Percentiles rank a stretch among this genome's conserved stretches.
Evolutionary conservation across 1,284 basidiomycete species (phyloP).

Genomic region (Thecaphora thlaspeos): DNA sequence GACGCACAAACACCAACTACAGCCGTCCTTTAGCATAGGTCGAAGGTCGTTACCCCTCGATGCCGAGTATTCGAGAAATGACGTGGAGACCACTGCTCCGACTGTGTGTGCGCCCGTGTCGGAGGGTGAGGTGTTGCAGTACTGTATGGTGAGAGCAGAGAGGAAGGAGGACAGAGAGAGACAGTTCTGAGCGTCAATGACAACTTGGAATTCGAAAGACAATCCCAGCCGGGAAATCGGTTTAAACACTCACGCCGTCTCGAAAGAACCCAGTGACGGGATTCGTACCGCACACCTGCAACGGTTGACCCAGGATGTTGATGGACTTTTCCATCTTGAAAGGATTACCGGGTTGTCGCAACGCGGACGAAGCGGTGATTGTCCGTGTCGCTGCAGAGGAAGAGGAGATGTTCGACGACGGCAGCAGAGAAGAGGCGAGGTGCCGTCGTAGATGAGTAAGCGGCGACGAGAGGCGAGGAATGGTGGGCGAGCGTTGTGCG

Average conservation of each 20-base stretch:
- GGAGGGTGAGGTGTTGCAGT: conserved; percentile 38
- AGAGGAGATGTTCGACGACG: too few species aligned
- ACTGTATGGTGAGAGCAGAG: conserved; percentile 2
- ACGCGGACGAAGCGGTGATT: too few species aligned
- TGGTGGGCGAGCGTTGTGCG: too few species aligned
- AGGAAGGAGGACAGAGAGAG: too few species aligned
- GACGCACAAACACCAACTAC: conserved; percentile 46
- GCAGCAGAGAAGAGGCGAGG: too few species aligned
- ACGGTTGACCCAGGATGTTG: conserved; percentile 34
- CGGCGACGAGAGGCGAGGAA: too few species aligned
- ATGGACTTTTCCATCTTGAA: conserved; percentile 38
- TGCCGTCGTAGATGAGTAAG: too few species aligned
- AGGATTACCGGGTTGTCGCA: too few species aligned
- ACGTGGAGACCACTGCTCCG: conserved; percentile 37
- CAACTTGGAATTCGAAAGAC: too few species aligned
- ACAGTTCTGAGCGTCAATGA: too few species aligned
- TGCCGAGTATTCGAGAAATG: conserved; percentile 39
- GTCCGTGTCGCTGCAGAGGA: too few species aligned
- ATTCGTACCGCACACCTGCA: conserved; percentile 32
- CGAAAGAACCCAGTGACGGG: conserved; percentile 45
- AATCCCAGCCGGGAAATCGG: too few species aligned
- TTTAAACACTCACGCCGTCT: conserved; percentile 38
- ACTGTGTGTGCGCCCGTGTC: conserved; percentile 43
- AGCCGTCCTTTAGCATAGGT: conserved; percentile 35
- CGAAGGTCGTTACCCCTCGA: conserved; percentile 43